Evolutionary conservation across 768 basidiomycete genomes (phyloP), one percentile per base, ranked within the genome.

Genomic region (Scleroderma bovista): DNA sequence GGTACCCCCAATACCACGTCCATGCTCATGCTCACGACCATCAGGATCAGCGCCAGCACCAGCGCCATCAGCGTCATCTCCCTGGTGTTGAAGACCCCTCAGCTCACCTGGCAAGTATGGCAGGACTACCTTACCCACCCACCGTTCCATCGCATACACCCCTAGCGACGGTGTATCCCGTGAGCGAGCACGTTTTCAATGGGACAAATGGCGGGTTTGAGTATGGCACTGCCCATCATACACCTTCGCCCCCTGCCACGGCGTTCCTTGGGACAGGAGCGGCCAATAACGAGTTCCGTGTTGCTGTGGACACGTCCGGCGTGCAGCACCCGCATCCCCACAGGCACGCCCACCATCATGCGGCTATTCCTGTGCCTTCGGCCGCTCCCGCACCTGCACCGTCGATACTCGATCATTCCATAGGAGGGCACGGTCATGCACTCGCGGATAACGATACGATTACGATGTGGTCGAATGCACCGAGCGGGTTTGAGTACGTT

Each of bases 391-490:
- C 38, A 10, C 22, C 17, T 39, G 38, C 38, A 17, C 38, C 38
- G 38, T 16, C 52, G 2, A 31, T 37, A 44, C 54, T 57, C 47
- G 46, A 54, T 37, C 34, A 38, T 11, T 3, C 44, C 15, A 39
- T 44, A 9, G 47, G 32, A 26, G 26, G 26, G 39, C 23, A 33
- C 7, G 43, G 31, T 3, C 5, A 17, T n/a, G 1, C 29, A 6
- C 29, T 51, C 52, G 65, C 75, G 61, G 75, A 82, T 54, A 65
- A 68, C 48, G 77, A 78, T 48, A 75, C 75, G 40, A 72, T 83
- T 56, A 70, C 72, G 13, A 79, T 83, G 77, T 86, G 82, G 83
- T 78, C 80, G 11, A 72, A 69, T 45, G 79, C 81, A 20, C 81
- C 81, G 13, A 72, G 73, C 12, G 74, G 75, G 17, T 82, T 81